Base-by-base conservation (phyloP, 371 early-diverging fungal species). In the Fennellomyces sp. region DNA sequence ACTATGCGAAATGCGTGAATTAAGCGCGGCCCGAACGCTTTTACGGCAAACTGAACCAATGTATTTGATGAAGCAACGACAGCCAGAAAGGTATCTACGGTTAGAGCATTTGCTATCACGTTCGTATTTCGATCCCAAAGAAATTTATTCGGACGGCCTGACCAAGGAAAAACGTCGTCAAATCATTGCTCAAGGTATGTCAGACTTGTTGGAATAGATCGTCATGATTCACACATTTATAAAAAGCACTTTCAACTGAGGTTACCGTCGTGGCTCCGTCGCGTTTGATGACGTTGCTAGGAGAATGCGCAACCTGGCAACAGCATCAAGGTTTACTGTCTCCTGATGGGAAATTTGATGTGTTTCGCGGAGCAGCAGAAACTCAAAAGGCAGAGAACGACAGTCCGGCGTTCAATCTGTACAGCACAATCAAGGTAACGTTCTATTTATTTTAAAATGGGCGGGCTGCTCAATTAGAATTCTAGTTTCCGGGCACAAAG, bases 261-360 rank as follows among this genome's bases (percentile, higher is more conserved):
- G 90, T 97, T 12, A 80, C 84, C 0, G 84, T 87, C 1, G 95
- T 91, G 2, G 83, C 93, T 2, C 88, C 95, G 3, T 80, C 90
- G 5, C 84, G 96, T 10, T 81, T 97, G 17, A 71, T 96, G 27
- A 80, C 94, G 0, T 74, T 97, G 10, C 70, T 97, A 0, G 89
- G 91, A 0, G 94, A 97, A 65, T 76, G 93, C 11, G 60, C 94
- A 11, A 93, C 93, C 69, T 95, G 91, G 88, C 95, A 96, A 69
- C 87, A 89, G 33, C 81, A 88, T 30, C 93, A 95, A 66, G 94
- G 93, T 1, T 61, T 90, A 29, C 53, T 95, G 3, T 81, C 85
- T 5, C 70, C 84, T 0, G 92, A 92, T 42, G 66, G 82, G 2
- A 80, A 78, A 2, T 91, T 82, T 72, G 96, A 96, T 76, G 59